Percentiles rank a stretch among this genome's conserved stretches.
phyloP scores from a whole-genome alignment of 176 grass and related monocot species.

The Avena sativa region DNA sequence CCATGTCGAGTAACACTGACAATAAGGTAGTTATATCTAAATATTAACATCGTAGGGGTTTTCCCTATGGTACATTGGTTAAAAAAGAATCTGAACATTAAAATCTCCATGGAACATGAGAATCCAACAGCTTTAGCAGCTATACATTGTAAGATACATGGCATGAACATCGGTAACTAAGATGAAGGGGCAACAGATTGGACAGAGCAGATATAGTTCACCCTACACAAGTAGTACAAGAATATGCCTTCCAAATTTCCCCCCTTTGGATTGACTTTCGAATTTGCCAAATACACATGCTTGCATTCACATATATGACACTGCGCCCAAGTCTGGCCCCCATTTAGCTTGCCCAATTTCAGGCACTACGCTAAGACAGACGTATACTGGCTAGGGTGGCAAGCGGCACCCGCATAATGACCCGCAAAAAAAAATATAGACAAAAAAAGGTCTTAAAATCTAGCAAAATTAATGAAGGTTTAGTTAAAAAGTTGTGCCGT shows the following conservation, averaged over 20 bases:
- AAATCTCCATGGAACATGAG: neutral
- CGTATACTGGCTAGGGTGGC: too few species aligned
- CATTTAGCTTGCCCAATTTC: too few species aligned
- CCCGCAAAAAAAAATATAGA: too few species aligned
- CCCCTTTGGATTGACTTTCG: neutral
- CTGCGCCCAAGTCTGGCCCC: too few species aligned
- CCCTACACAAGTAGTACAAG: neutral
- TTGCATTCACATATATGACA: neutral
- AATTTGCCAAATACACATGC: neutral
- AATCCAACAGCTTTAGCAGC: neutral
- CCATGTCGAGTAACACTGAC: neutral
- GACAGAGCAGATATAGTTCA: neutral
- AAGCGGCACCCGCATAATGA: too few species aligned
- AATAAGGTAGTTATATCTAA: neutral
- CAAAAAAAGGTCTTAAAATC: too few species aligned
- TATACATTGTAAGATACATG: neutral
- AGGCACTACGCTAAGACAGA: too few species aligned
- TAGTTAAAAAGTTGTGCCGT: too few species aligned
- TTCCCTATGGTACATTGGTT: too few species aligned
- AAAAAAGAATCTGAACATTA: neutral
- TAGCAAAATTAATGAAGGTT: too few species aligned
- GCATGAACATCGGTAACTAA: neutral
- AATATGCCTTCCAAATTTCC: neutral
- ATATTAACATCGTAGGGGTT: neutral
- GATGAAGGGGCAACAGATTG: neutral